Evolutionary conservation across 176 grass and related monocot species (phyloP), one percentile per base, ranked within the genome.

Genomic region (Phoenix dactylifera): DNA sequence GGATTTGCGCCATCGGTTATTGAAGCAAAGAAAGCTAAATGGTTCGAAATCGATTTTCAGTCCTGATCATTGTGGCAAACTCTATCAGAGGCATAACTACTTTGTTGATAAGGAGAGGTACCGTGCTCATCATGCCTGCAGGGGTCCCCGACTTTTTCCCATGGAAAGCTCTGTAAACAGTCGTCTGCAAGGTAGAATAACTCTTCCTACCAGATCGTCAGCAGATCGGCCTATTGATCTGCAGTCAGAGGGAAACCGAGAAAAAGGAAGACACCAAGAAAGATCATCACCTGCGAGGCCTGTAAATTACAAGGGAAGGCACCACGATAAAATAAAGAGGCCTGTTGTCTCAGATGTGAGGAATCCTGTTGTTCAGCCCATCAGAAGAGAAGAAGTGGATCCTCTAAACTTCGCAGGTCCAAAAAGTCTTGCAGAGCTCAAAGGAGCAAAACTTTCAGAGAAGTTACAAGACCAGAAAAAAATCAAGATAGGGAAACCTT

Each of bases 1-100:
- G 4, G 80, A 88, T 62, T 58, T 88, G 59, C 80, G 80, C 32
- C 80, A 88, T 56, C 70, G 54, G 55, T 73, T 88, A 76, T 63
- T 77, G 63, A 82, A 90, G 53, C 74, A 69, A 68, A 82, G 86
- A 76, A 76, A 59, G 62, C 67, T 76, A 30, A 76, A 57, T 76
- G 55, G 70, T 54, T 26, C 58, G 44, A 60, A 66, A 64, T 32
- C 29, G 0, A 25, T 30, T 2, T n/a, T 51, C 22, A 57, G 55
- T 28, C 50, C 66, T 2, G 58, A 68, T 52, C 6, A n/a, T 12
- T 6, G 15, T 64, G 62, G 48, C 20, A 50, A 64, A 50, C 62
- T 1, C 22, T 15, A 16, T 50, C 20, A 12, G 62, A 51, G 54
- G 52, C 62, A 26, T 66, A 63, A 57, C 24, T 17, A 22, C 18